Conservation (phyloP, 306 rosid species). For the Quercus suber region DNA sequence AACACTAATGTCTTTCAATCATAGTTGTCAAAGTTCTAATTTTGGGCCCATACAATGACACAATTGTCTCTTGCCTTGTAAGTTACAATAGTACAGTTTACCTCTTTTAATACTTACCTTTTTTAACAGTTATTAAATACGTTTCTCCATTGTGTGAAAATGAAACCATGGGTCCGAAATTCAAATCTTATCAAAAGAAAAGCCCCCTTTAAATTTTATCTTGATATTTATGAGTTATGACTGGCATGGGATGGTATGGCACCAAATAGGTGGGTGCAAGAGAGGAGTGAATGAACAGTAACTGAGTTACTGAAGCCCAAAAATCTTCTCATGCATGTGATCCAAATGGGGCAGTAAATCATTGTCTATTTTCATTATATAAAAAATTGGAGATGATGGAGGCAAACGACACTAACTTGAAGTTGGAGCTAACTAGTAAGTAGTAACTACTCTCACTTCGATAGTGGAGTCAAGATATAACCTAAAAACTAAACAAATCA, state of each 20-base stretch:
- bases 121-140: no score
- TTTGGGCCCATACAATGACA: no score
- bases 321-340: background rate
- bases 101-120: no score
- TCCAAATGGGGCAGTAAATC: background rate
- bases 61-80: no score
- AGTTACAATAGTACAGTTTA: no score
- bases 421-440: conserved; percentile 6
- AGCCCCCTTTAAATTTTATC: no score
- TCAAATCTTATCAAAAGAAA: background rate
- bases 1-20: no score
- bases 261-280: background rate
- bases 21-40: no score
- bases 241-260: background rate
- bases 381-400: background rate
- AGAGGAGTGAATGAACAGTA: background rate
- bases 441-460: background rate
- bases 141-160: no score
- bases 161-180: background rate
- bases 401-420: conserved; percentile 16
- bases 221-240: no score
- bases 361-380: background rate
- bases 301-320: background rate
- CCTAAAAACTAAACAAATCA: background rate
- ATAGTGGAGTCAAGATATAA: conserved; percentile 17